Conservation (phyloP, 2,329 filamentous ascomycete species). For the Raffaelea ambrosiae region DNA sequence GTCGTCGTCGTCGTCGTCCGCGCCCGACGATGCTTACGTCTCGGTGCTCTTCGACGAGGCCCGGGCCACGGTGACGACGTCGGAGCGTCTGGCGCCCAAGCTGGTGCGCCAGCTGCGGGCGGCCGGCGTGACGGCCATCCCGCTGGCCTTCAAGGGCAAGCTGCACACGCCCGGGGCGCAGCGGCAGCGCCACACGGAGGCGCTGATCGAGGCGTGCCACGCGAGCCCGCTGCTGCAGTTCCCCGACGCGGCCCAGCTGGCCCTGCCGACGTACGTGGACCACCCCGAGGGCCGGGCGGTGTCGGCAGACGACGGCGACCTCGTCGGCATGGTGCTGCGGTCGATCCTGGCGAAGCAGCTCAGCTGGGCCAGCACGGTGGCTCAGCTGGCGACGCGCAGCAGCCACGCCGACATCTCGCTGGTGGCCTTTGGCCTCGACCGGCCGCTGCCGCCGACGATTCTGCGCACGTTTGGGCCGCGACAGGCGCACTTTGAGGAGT, state of each 20-base stretch:
- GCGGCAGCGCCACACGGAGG: conserved; percentile 16
- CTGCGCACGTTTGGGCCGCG: background rate
- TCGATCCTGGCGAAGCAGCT: conserved; percentile 24
- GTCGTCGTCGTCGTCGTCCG: background rate
- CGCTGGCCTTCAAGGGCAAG: background rate
- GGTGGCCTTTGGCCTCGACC: conserved; percentile 27
- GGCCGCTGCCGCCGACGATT: conserved; percentile 21
- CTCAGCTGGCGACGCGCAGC: conserved; percentile 4
- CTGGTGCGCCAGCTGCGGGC: conserved; percentile 18
- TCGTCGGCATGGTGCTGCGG: conserved; percentile 22
- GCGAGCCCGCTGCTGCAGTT: conserved; percentile 22
- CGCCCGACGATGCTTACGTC: conserved; percentile 22
- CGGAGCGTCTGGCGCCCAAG: conserved; percentile 21
- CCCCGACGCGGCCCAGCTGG: conserved; percentile 20
- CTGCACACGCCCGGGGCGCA: background rate
- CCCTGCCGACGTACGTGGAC: conserved; percentile 16
- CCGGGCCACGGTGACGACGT: conserved; percentile 25
- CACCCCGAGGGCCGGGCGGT: conserved; percentile 12
- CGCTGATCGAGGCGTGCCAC: too few relatives aligned
- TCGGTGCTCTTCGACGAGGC: conserved; percentile 27
- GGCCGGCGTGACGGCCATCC: background rate
- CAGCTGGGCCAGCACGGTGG: conserved; percentile 25
- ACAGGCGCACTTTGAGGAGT: conserved; percentile 16
- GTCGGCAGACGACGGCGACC: conserved; percentile 13
- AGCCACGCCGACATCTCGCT: conserved; percentile 9